phyloP scores from a whole-genome alignment of 176 grass and related monocot species.

The Triticum dicoccoides region DNA sequence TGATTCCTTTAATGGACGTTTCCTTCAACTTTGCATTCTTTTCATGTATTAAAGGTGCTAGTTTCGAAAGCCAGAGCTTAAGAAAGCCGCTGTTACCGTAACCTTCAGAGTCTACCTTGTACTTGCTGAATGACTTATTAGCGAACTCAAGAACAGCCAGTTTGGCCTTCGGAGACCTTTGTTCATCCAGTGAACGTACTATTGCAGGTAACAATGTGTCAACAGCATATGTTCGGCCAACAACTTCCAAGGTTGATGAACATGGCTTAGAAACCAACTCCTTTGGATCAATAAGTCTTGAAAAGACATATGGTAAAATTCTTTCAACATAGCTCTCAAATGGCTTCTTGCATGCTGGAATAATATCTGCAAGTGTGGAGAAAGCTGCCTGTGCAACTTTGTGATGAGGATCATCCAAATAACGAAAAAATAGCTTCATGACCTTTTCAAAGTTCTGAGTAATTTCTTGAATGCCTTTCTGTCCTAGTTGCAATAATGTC shows the following conservation, averaged over 20 bases:
- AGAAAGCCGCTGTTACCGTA: slow-evolving; percentile 78
- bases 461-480: slow-evolving; percentile 82
- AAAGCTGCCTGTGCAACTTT: slow-evolving; percentile 89
- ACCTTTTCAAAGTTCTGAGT: slow-evolving; percentile 86
- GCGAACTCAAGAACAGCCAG: slow-evolving; percentile 82
- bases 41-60: slow-evolving; percentile 79
- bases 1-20: slow-evolving; percentile 78
- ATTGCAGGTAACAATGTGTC: slow-evolving; percentile 83
- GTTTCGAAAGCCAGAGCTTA: slow-evolving; percentile 89
- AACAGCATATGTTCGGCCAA: slow-evolving; percentile 69
- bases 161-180: slow-evolving; percentile 84
- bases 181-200: slow-evolving; percentile 88
- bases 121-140: slow-evolving; percentile 74
- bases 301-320: slow-evolving; percentile 77
- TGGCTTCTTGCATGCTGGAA: slow-evolving; percentile 77
- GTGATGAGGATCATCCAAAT: slow-evolving; percentile 95
- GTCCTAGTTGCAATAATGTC: slow-evolving; percentile 78
- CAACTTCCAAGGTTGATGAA: slow-evolving; percentile 62
- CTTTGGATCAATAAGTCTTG: slow-evolving; percentile 72
- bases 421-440: slow-evolving; percentile 80
- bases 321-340: slow-evolving; percentile 80
- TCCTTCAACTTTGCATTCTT: slow-evolving; percentile 93
- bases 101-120: slow-evolving; percentile 59
- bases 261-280: slow-evolving; percentile 76
- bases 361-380: slow-evolving; percentile 81